A percentile compares a stretch with the other conserved stretches of the same genome.
phyloP scores from a whole-genome alignment of 768 basidiomycete genomes.

The Sarcomyxa edulis region DNA sequence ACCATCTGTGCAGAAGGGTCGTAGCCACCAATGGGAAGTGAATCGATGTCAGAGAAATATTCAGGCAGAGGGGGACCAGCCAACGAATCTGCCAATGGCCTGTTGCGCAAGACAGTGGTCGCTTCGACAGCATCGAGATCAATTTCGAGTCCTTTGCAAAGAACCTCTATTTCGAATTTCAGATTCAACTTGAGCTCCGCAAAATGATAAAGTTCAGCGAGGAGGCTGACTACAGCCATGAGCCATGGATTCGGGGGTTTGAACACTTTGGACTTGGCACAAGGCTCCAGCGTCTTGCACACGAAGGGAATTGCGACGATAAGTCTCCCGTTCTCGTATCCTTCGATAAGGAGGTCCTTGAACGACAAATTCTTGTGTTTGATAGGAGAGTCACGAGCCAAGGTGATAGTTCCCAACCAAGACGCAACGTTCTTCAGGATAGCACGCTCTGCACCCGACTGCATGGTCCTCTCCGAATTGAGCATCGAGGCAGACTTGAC shows the following conservation, averaged over 20 bases:
- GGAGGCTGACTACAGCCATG: conserved; percentile 88
- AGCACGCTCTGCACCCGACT: conserved; percentile 78
- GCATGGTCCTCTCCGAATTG: conserved; percentile 88
- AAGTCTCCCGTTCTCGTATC: conserved; percentile 86
- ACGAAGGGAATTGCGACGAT: conserved; percentile 97
- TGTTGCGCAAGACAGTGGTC: conserved; percentile 73
- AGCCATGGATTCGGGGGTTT: conserved; percentile 97
- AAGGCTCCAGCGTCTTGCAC: conserved; percentile 93
- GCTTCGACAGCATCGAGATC: conserved; percentile 83
- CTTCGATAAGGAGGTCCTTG: conserved; percentile 96
- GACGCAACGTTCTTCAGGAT: conserved; percentile 91
- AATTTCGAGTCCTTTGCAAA: conserved; percentile 89
- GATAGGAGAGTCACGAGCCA: conserved; percentile 90
- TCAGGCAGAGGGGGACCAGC: conserved; percentile 66
- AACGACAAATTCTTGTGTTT: conserved; percentile 90
- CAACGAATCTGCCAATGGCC: conserved; percentile 57
- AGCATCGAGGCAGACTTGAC: conserved; percentile 80
- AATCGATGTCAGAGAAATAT: conserved; percentile 75
- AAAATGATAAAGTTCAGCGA: conserved; percentile 95
- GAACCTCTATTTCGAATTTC: conserved; percentile 97
- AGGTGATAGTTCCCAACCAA: conserved; percentile 92
- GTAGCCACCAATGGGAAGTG: conserved; percentile 71
- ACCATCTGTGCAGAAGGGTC: conserved; percentile 37
- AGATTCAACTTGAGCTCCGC: conserved; percentile 94
- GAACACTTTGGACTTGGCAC: conserved; percentile 87